Percentiles rank a stretch among this genome's conserved stretches.
These are phyloP conservation scores for Crithidia fasciculata DNA, from an alignment of 208 protist genomes.

Conservation along the genomic window DNA sequence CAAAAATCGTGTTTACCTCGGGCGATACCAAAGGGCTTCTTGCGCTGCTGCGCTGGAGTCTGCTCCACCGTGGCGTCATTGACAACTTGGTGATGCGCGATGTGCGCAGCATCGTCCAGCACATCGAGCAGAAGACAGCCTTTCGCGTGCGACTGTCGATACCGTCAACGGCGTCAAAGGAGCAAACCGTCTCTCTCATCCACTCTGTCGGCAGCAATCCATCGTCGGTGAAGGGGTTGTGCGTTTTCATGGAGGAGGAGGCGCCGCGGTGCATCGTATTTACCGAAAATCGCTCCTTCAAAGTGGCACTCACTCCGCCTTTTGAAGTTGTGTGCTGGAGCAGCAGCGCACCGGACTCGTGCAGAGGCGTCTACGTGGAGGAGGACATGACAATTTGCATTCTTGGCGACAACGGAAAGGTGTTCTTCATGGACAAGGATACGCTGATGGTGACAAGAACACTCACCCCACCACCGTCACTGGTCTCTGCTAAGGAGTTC, in stretches of 20 bases:
- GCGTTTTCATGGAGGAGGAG: conserved; percentile 28
- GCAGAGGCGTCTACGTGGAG: conserved; percentile 37
- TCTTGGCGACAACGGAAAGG: conserved; percentile 38
- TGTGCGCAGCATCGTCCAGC: conserved; percentile 41
- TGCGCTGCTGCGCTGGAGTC: conserved; percentile 59
- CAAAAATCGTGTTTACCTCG: conserved; percentile 70
- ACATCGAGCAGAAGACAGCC: conserved; percentile 40
- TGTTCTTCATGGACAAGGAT: conserved; percentile 55
- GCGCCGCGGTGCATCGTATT: conserved; percentile 39
- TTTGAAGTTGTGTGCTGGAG: conserved; percentile 33
- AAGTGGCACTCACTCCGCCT: conserved; percentile 22
- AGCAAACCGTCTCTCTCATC: conserved; percentile 49
- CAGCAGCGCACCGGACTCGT: conserved; percentile 31
- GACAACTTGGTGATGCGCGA: conserved; percentile 31
- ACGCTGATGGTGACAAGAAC: conserved; percentile 43
- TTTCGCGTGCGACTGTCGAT: conserved; percentile 59
- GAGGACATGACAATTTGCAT: conserved; percentile 49
- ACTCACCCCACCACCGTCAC: conserved; percentile 15
- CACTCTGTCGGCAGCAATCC: conserved; percentile 36
- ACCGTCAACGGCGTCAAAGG: conserved; percentile 38
- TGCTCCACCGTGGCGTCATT: conserved; percentile 33
- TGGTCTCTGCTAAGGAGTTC: conserved; percentile 25
- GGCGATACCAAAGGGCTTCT: conserved; percentile 58
- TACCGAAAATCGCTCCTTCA: conserved; percentile 38
- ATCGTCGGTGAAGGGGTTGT: conserved; percentile 35